Percentiles rank a stretch among this genome's conserved stretches.
Conservation (phyloP, 257 asterid species). For the Solanum clarkiae region DNA sequence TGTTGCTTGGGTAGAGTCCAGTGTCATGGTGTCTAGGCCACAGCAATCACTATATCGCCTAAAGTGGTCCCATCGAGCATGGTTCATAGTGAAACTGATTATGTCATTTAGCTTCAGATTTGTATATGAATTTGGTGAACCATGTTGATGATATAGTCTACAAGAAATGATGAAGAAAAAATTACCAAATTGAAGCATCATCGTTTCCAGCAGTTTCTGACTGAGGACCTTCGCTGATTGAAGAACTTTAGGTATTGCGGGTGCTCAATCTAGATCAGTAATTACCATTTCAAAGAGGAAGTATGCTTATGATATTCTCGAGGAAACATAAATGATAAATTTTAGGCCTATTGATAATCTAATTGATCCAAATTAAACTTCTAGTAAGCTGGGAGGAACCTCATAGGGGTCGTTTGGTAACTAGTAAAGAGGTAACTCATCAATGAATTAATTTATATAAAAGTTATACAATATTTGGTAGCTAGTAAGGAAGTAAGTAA, state of each 20-base stretch:
- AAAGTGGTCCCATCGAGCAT: background rate
- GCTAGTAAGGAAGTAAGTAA: background rate
- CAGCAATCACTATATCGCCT: background rate
- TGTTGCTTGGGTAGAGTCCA: background rate
- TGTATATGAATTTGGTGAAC: background rate
- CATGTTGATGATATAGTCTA: background rate
- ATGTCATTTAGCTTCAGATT: background rate
- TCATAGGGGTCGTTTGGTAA: background rate
- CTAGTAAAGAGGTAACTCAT: background rate
- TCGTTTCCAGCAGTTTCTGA: background rate
- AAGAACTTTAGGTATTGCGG: background rate
- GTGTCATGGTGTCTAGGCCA: background rate
- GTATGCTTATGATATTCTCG: background rate
- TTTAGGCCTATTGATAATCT: background rate
- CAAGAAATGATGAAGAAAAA: background rate
- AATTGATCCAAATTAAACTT: background rate
- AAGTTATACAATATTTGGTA: background rate
- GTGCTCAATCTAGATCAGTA: background rate
- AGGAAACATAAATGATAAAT: background rate
- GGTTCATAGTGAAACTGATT: background rate
- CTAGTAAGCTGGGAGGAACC: background rate
- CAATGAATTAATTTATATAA: background rate
- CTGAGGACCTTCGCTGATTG: background rate
- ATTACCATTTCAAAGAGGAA: background rate
- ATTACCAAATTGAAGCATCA: background rate